phyloP scores from a whole-genome alignment of 1,139 yeast genomes.

The Taphrina betulina region DNA sequence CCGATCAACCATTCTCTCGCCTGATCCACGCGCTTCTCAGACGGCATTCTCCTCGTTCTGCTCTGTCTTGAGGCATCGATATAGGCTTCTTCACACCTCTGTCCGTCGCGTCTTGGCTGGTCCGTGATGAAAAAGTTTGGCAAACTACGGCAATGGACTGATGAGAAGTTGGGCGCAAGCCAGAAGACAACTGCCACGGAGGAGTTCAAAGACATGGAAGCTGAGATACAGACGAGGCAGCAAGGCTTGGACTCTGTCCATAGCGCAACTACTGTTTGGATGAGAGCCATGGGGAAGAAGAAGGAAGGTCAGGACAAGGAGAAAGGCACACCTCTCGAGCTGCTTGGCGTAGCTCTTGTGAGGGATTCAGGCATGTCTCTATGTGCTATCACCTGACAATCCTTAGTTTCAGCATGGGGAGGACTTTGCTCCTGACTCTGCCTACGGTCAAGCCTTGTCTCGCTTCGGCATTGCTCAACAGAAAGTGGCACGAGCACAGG shows the following conservation, averaged over 20 bases:
- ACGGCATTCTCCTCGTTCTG: too few species aligned
- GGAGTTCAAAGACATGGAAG: constrained; percentile 39
- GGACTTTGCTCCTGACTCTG: constrained; percentile 38
- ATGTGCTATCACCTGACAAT: too few species aligned
- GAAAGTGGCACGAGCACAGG: constrained; percentile 38
- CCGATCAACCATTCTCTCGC: too few species aligned
- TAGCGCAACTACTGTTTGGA: constrained; percentile 36
- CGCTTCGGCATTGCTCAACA: constrained; percentile 39
- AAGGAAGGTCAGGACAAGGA: constrained; percentile 35
- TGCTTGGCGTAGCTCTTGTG: constrained; percentile 35
- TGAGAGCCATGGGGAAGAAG: constrained; percentile 38
- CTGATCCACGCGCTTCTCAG: too few species aligned
- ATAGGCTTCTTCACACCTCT: too few species aligned
- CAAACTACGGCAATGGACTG: constrained; percentile 39
- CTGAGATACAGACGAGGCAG: constrained; percentile 38
- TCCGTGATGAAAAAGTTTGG: constrained; percentile 37
- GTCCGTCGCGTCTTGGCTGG: too few species aligned
- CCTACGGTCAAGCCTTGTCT: constrained; percentile 38
- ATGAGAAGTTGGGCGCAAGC: constrained; percentile 39
- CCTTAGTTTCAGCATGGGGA: constrained; percentile 36
- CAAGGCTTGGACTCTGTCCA: constrained; percentile 38
- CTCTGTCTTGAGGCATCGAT: too few species aligned
- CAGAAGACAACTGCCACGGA: constrained; percentile 38
- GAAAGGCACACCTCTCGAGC: constrained; percentile 38
- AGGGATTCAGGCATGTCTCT: too few species aligned